These are phyloP conservation scores for Parmelia sp. DNA, from an alignment of 495 filamentous ascomycete genomes.

Conservation along the genomic window DNA sequence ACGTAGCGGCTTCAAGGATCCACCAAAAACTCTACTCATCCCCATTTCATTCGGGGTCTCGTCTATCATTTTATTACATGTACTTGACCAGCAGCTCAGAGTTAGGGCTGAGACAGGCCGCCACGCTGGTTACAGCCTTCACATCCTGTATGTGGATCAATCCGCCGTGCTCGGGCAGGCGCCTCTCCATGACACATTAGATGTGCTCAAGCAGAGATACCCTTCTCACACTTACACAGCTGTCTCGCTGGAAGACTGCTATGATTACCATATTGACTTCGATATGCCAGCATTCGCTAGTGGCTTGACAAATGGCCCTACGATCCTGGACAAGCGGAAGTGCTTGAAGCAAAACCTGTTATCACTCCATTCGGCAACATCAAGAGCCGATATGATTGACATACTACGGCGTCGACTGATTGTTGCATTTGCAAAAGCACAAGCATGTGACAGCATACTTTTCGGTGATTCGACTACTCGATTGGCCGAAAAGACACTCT, in stretches of 20 bases:
- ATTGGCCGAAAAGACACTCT: conserved; percentile 77
- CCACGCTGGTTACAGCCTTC: conserved; percentile 56
- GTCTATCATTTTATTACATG: conserved; percentile 68
- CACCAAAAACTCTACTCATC: conserved; percentile 56
- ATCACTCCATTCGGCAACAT: conserved; percentile 62
- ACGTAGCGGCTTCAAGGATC: conserved; percentile 31
- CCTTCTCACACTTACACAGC: conserved; percentile 51
- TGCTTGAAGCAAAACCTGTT: conserved; percentile 49
- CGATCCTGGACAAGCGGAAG: conserved; percentile 29
- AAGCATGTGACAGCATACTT: conserved; percentile 61
- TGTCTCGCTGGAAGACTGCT: conserved; percentile 52
- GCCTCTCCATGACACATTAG: conserved; percentile 31
- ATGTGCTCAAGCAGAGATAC: conserved; percentile 44
- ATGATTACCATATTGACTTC: conserved; percentile 38
- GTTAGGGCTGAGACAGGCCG: conserved; percentile 50
- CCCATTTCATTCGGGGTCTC: conserved; percentile 79
- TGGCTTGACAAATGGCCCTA: neutral
- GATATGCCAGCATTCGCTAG: conserved; percentile 7
- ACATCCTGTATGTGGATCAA: conserved; percentile 61
- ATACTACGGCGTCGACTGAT: conserved; percentile 66
- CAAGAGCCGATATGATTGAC: conserved; percentile 62
- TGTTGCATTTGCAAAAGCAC: conserved; percentile 51
- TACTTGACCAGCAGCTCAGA: conserved; percentile 63
- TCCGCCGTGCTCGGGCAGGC: conserved; percentile 35
- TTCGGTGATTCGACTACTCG: conserved; percentile 84